Conservation (phyloP, 2,329 filamentous ascomycete genomes). For the Beauveria pseudobassiana region DNA sequence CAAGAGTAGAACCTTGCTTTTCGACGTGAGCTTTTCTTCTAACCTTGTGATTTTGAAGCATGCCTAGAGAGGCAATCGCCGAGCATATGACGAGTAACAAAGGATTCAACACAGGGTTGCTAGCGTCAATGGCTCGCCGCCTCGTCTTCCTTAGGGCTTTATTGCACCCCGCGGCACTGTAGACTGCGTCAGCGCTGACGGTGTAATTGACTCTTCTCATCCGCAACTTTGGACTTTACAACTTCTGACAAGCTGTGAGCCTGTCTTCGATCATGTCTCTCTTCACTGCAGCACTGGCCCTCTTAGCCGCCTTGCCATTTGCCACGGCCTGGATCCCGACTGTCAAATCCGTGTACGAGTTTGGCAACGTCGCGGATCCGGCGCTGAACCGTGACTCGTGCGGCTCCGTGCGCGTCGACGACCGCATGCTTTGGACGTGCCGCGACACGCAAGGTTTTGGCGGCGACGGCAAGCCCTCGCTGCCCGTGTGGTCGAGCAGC, state of each 20-base stretch:
- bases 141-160: neutral
- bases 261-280: neutral
- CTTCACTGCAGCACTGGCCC: neutral
- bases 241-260: neutral
- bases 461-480: neutral
- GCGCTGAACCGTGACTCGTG: slow-evolving; percentile 9
- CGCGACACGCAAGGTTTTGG: slow-evolving; percentile 6
- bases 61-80: neutral
- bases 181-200: neutral
- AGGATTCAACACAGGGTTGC: neutral
- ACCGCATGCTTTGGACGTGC: slow-evolving; percentile 9
- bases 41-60: neutral
- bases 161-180: neutral
- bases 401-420: slow-evolving; percentile 5
- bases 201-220: neutral
- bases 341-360: slow-evolving; percentile 11
- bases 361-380: slow-evolving; percentile 3
- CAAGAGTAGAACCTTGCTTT: no score
- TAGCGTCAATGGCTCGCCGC: neutral
- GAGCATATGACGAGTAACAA: neutral
- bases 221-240: no score
- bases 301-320: neutral
- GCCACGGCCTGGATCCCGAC: slow-evolving; percentile 10
- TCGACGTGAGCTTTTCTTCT: no score
- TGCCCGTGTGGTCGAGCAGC: slow-evolving; percentile 8